Evolutionary conservation across 2,329 filamentous ascomycete species (phyloP).

Genomic region (Botrytis deweyae): DNA sequence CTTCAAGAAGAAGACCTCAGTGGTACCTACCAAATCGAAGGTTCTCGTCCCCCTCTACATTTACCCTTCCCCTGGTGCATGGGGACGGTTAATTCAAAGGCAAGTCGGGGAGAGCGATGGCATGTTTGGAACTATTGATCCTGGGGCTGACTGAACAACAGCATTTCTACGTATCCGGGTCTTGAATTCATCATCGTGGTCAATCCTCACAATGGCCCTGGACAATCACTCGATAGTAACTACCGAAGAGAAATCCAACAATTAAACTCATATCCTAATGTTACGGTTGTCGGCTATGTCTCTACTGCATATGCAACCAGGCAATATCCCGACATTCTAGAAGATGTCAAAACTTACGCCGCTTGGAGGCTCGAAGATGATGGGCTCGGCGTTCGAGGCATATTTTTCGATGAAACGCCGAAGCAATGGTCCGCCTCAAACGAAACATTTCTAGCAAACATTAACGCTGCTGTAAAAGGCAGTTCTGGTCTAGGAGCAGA

Average conservation of each 20-base stretch:
- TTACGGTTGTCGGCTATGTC: slow-evolving; percentile 43
- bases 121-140: slow-evolving; percentile 10
- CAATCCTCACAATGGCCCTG: slow-evolving; percentile 39
- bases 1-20: neutral
- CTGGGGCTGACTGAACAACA: slow-evolving; percentile 19
- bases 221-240: slow-evolving; percentile 38
- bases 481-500: slow-evolving; percentile 17
- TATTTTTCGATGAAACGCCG: slow-evolving; percentile 30
- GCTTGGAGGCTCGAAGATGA: slow-evolving; percentile 24
- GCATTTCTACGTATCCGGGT: slow-evolving; percentile 25
- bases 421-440: slow-evolving; percentile 21
- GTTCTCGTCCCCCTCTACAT: slow-evolving; percentile 33
- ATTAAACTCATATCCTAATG: slow-evolving; percentile 42
- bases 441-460: slow-evolving; percentile 20
- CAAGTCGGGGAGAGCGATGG: slow-evolving; percentile 14
- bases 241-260: slow-evolving; percentile 40
- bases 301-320: slow-evolving; percentile 39
- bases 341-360: slow-evolving; percentile 25
- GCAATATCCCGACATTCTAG: slow-evolving; percentile 6
- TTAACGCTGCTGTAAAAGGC: slow-evolving; percentile 20
- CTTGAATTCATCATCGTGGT: slow-evolving; percentile 34
- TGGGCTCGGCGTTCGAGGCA: slow-evolving; percentile 24
- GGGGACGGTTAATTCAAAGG: slow-evolving; percentile 28
- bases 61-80: slow-evolving; percentile 29
- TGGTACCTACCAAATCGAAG: slow-evolving; percentile 20